Conservation (phyloP, 768 basidiomycete genomes). For the Gloeophyllum trabeum region DNA sequence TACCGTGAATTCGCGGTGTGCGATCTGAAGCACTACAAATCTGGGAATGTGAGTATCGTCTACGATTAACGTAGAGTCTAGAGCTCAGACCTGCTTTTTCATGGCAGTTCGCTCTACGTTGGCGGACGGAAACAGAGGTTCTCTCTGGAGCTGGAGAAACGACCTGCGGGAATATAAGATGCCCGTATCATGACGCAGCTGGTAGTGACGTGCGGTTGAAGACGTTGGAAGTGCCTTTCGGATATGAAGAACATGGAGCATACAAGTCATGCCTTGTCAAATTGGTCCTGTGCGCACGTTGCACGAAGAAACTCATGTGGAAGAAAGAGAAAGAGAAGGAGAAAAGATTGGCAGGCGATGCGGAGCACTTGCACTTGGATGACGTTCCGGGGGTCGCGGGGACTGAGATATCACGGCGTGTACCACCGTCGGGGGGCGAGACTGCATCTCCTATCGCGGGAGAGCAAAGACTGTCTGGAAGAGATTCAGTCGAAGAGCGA, state of each 20-base stretch:
- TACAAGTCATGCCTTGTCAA: constrained; percentile 81
- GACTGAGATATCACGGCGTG: too few relatives aligned
- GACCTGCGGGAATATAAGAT: constrained; percentile 86
- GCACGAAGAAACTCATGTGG: constrained; percentile 80
- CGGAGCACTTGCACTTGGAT: too few relatives aligned
- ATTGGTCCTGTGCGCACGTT: constrained; percentile 72
- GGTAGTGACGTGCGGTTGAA: constrained; percentile 29
- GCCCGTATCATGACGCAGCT: constrained; percentile 39
- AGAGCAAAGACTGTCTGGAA: too few relatives aligned
- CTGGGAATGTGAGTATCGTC: constrained; percentile 56
- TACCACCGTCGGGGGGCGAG: too few relatives aligned
- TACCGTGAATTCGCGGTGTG: constrained; percentile 90
- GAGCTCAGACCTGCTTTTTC: not conserved
- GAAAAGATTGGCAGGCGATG: constrained; percentile 3
- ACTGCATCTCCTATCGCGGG: too few relatives aligned
- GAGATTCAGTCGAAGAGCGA: too few relatives aligned
- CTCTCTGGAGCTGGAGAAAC: constrained; percentile 76
- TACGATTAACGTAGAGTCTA: too few relatives aligned
- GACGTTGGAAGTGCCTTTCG: constrained; percentile 85
- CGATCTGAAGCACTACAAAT: constrained; percentile 94
- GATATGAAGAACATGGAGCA: constrained; percentile 72
- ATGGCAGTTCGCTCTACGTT: constrained; percentile 74
- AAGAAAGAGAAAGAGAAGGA: constrained; percentile 62
- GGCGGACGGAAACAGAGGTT: constrained; percentile 90
- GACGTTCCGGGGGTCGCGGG: too few relatives aligned